Conservation (phyloP, 345 rosid species). For the Nephelium lappaceum region DNA sequence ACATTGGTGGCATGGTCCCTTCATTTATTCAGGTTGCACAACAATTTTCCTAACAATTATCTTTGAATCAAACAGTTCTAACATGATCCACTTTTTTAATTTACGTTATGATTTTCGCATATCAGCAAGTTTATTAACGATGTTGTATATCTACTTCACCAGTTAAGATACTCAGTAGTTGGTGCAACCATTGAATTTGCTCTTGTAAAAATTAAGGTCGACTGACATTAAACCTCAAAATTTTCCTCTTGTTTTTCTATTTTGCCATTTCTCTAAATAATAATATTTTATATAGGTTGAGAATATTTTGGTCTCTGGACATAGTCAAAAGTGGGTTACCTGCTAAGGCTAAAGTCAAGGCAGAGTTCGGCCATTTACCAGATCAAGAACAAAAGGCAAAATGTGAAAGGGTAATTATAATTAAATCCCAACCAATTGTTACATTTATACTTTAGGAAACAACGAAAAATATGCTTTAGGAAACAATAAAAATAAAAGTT, state of each 20-base stretch:
- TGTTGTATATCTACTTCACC: not conserved
- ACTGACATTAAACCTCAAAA: not conserved
- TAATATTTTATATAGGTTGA: too few relatives aligned
- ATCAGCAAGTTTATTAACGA: not conserved
- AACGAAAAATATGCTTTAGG: too few relatives aligned
- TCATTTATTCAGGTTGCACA: constrained; percentile 40
- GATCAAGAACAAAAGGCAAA: not conserved
- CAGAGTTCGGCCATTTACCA: not conserved
- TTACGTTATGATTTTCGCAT: too few relatives aligned
- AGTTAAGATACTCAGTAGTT: constrained; percentile 22
- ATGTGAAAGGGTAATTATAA: constrained; percentile 21
- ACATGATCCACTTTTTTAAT: not conserved
- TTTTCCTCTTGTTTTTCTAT: not conserved
- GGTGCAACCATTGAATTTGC: constrained; percentile 26
- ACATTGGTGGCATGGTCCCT: constrained; percentile 54
- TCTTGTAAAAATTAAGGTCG: not conserved
- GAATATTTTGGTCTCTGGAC: constrained; percentile 25
- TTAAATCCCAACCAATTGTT: too few relatives aligned
- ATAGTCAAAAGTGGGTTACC: constrained; percentile 27
- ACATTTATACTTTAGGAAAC: too few relatives aligned
- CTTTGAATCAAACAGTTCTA: not conserved
- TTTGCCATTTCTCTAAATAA: not conserved
- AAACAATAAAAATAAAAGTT: too few relatives aligned
- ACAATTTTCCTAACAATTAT: not conserved
- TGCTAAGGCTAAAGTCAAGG: constrained; percentile 16